Evolutionary conservation across 163 green algal species (phyloP).

Genomic region (Picocystis sp.): DNA sequence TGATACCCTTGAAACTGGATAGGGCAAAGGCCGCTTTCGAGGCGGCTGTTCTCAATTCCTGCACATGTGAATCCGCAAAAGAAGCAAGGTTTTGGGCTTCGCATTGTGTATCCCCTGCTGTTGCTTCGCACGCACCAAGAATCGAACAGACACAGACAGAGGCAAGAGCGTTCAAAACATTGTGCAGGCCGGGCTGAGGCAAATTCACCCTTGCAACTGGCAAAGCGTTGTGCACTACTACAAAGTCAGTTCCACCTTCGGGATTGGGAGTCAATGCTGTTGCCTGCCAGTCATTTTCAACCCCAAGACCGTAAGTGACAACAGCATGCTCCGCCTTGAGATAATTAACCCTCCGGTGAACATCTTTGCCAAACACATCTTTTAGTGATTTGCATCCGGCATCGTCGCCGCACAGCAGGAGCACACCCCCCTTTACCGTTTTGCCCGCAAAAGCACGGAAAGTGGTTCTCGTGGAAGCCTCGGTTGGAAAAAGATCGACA

Average conservation of each 20-base stretch:
- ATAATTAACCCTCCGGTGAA: background rate
- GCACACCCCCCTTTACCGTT: constrained; percentile 1
- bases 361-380: constrained; percentile 1
- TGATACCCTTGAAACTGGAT: constrained; percentile 14
- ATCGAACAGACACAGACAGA: constrained; percentile 5
- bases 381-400: background rate
- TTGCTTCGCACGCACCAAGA: constrained; percentile 3
- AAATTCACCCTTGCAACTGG: constrained; percentile 11
- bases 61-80: background rate
- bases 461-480: constrained; percentile 8
- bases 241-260: constrained; percentile 16
- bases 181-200: constrained; percentile 18
- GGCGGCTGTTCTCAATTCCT: constrained; percentile 8
- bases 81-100: too few species aligned
- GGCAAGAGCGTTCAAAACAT: constrained; percentile 26
- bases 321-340: constrained; percentile 11
- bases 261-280: constrained; percentile 15
- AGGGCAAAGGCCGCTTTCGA: constrained; percentile 3
- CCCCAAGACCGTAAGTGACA: constrained; percentile 18
- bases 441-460: constrained; percentile 10
- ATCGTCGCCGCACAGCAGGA: constrained; percentile 15
- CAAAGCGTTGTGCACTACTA: constrained; percentile 8
- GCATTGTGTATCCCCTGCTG: background rate
- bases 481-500: constrained; percentile 24
- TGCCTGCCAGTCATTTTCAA: constrained; percentile 19